Evolutionary conservation across 805 yeast species (phyloP).

Genomic region (Barnettozyma siamensis): DNA sequence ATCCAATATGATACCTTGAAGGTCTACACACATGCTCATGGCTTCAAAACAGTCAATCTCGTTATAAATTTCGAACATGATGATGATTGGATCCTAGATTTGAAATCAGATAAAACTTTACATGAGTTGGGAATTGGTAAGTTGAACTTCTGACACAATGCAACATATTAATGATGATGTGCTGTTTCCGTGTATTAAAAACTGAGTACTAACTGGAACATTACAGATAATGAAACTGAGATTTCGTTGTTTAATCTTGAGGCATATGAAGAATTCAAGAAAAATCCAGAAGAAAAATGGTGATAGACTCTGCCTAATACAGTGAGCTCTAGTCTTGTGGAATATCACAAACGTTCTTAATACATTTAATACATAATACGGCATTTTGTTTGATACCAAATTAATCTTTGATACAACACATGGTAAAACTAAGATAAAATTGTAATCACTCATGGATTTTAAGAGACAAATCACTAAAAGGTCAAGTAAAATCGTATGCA

Average conservation of each 20-base stretch:
- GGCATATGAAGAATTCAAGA: constrained; percentile 63
- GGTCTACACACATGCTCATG: constrained; percentile 91
- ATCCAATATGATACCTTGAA: constrained; percentile 72
- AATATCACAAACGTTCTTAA: too few species aligned
- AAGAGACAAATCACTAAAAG: background rate
- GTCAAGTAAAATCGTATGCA: too few species aligned
- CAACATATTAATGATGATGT: too few species aligned
- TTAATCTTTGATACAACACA: too few species aligned
- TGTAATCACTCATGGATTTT: too few species aligned
- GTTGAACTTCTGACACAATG: too few species aligned
- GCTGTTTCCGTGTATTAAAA: too few species aligned
- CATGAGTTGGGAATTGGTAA: constrained; percentile 35
- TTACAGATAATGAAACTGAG: constrained; percentile 80
- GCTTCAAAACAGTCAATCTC: constrained; percentile 86
- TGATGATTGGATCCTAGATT: constrained; percentile 60
- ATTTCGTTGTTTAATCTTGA: constrained; percentile 68
- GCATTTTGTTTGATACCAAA: too few species aligned
- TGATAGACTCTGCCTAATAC: too few species aligned
- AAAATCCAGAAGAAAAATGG: constrained; percentile 92
- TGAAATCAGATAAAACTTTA: constrained; percentile 29
- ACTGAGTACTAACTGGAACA: constrained; percentile 18
- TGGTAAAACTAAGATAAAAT: too few species aligned
- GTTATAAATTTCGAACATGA: constrained; percentile 86
- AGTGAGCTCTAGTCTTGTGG: too few species aligned
- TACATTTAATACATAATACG: too few species aligned